Evolutionary conservation across 2,329 filamentous ascomycete genomes (phyloP), one percentile per base, ranked within the genome.

Genomic region (Amesomyces nigricolor): DNA sequence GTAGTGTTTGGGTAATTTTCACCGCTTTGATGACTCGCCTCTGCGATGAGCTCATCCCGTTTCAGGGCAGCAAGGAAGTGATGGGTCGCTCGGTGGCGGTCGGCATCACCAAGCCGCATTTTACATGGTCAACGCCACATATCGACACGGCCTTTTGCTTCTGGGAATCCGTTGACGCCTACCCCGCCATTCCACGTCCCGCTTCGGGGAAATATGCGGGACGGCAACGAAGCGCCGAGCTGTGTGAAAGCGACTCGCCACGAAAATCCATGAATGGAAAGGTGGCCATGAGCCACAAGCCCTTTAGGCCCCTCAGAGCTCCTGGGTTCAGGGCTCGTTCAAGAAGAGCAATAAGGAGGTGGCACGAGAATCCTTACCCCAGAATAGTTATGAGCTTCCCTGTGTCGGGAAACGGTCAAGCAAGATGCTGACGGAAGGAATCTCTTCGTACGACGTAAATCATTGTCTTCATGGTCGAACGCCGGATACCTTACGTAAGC

Each of bases 401-500:
- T 5, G 6, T 26, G 22, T 6, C 6, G 5, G 22, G 6, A 26
- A 26, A 26, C 6, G 22, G 22, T 26, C 22, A 26, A 26, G 4
- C 22, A 6, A 26, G 22, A 26, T 26, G 22, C 4, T 26, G 22
- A 26, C 22, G 6, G 22, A 26, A 26, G 22, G 22, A 26, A 26
- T 26, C 37, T n/a, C 16, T 11, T 39, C 37, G 11, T 26, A 26
- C 22, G 22, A 26, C 22, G 22, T 26, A 26, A 5, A 4, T 26
- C 22, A 4, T 26, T 26, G 22, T 26, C 22, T 26, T 26, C 4
- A 26, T 26, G 22, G 22, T 17, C 16, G n/a, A 42, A 7, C 10
- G n/a, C 13, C n/a, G 39, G 16, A 26, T 14, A 30, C 29, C 35
- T 57, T 53, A 57, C 30, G 50, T 57, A 57, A 57, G n/a, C 38